Evolutionary conservation across 2,329 filamentous ascomycete genomes (phyloP), one percentile per base, ranked within the genome.

Genomic region (Penicillium sp.): DNA sequence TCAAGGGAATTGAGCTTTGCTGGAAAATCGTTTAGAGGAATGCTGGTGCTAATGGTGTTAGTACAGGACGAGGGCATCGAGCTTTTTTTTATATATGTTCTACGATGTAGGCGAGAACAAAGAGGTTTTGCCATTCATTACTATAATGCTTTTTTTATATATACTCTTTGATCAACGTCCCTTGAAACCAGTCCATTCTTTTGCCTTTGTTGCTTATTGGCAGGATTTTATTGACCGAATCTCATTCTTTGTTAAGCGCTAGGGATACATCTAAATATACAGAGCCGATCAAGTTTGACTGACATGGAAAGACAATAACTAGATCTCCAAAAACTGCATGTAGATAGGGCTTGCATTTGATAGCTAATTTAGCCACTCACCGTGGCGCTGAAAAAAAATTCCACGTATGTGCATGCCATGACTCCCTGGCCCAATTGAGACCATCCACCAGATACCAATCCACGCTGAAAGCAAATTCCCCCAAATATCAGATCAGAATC

Each of bases 401-500:
- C 31, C 31, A 33, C 31, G 31, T 59, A 57, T 49, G 36, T 55
- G 52, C 44, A 55, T 55, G 25, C 58, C 62, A 53, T 70, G 66
- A 57, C 52, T 50, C 45, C 52, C n/a, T 41, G 52, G 45, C 9
- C 38, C n/a, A 50, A 43, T 29, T 36, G 36, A 27, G 52, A 50
- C 52, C 52, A 33, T 33, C 31, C 31, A 44, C 43, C 51, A 31
- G 19, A 53, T 47, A 53, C 34, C 38, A 50, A 34, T 55, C 39
- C 44, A 31, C 52, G 52, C 53, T 43, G 31, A 41, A 39, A 52
- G 33, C 33, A 55, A 38, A 46, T 38, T 31, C 45, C 40, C 46
- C 25, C 53, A 52, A 31, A 44, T 45, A 27, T 49, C 11, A 15
- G 40, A 44, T 23, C 19, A 34, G 31, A 40, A 39, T 29, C 25